Percentiles rank a stretch among this genome's conserved stretches.
Conservation (phyloP, 495 filamentous ascomycete genomes). For the Venustampulla echinocandica region DNA sequence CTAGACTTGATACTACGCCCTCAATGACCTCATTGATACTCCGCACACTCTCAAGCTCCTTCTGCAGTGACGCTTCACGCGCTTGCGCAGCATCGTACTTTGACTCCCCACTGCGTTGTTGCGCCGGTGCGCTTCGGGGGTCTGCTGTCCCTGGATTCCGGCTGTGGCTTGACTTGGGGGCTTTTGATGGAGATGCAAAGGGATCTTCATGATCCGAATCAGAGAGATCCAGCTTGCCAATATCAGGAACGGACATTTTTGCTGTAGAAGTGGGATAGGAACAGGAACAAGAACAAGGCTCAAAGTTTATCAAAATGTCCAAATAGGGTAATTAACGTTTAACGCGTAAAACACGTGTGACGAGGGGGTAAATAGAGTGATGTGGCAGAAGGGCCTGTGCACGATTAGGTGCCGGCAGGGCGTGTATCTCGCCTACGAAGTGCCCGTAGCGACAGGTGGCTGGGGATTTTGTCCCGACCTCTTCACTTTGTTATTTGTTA, state of each 20-base stretch:
- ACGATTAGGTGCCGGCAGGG: no score
- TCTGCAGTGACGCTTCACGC: constrained; percentile 62
- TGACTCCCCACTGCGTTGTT: constrained; percentile 38
- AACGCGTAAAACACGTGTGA: constrained; percentile 14
- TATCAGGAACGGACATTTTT: constrained; percentile 21
- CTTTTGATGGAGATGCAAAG: constrained; percentile 59
- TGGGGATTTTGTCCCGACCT: background rate
- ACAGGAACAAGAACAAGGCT: no score
- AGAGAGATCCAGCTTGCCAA: constrained; percentile 35
- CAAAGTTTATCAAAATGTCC: background rate
- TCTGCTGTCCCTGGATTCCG: constrained; percentile 9
- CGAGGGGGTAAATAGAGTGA: no score
- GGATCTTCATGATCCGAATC: constrained; percentile 61
- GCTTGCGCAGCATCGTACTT: constrained; percentile 59
- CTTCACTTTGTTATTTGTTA: no score
- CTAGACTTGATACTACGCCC: constrained; percentile 67
- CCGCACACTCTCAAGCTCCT: constrained; percentile 72
- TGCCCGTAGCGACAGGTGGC: no score
- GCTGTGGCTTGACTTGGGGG: constrained; percentile 16
- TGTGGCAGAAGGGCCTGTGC: no score
- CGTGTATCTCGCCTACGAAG: no score
- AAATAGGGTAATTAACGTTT: background rate
- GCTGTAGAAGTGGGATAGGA: background rate
- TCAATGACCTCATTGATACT: constrained; percentile 84
- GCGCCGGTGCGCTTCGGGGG: no score